phyloP scores from a whole-genome alignment of 2,329 filamentous ascomycete genomes.

The Neofusicoccum cordaticola region DNA sequence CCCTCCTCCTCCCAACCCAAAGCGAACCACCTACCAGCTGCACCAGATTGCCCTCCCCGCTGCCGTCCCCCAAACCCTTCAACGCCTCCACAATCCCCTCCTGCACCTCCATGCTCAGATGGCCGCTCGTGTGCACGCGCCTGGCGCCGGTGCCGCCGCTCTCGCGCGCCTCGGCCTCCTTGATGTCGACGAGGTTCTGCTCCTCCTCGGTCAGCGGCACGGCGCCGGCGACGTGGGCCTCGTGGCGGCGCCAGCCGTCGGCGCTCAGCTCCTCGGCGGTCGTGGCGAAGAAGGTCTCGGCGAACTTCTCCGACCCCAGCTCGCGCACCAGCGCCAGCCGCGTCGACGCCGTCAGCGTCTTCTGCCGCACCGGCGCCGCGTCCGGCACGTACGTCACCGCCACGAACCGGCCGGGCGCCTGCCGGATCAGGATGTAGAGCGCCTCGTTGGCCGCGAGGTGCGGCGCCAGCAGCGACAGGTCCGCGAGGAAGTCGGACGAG shows the following conservation, averaged over 20 bases:
- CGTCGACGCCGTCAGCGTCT: constrained; percentile 82
- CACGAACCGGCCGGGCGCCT: constrained; percentile 42
- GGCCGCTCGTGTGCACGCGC: constrained; percentile 27
- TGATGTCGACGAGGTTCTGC: constrained; percentile 66
- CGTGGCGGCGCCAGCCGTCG: constrained; percentile 69
- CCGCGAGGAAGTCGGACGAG: constrained; percentile 58
- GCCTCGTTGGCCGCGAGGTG: constrained; percentile 66
- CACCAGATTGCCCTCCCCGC: constrained; percentile 50
- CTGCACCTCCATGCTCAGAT: constrained; percentile 53
- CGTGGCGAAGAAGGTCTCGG: constrained; percentile 72
- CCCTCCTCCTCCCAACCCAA: not conserved
- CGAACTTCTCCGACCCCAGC: constrained; percentile 74
- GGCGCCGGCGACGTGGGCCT: constrained; percentile 58
- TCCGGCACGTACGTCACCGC: constrained; percentile 79
- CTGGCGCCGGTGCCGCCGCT: constrained; percentile 62
- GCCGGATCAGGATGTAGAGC: constrained; percentile 71
- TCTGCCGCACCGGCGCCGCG: constrained; percentile 73
- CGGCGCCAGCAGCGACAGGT: constrained; percentile 61
- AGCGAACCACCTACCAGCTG: constrained; percentile 59
- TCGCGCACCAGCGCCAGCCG: constrained; percentile 72
- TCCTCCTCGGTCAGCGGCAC: constrained; percentile 80
- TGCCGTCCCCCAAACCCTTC: constrained; percentile 54
- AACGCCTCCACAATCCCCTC: constrained; percentile 65
- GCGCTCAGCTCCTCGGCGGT: constrained; percentile 65
- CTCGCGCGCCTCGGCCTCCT: constrained; percentile 70